These are phyloP conservation scores for Sesbania bispinosa DNA, from an alignment of 306 rosid species.

Conservation along the genomic window DNA sequence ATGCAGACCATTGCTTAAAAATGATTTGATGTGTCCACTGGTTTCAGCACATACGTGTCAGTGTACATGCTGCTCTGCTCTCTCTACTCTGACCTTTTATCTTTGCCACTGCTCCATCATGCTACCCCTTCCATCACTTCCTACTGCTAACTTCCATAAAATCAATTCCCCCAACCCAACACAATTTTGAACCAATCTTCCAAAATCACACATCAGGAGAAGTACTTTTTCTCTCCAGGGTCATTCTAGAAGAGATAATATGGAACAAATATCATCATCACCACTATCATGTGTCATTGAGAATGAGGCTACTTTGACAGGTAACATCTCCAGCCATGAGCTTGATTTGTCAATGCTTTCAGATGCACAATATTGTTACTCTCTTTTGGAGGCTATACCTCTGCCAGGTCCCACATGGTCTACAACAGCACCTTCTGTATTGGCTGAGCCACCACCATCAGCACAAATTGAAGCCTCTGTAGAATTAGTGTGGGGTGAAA, in stretches of 20 bases:
- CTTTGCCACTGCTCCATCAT: no score
- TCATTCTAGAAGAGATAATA: no score
- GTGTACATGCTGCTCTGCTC: no score
- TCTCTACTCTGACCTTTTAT: no score
- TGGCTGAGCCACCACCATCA: constrained; percentile 15
- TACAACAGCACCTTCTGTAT: constrained; percentile 44
- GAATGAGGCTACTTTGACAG: no score
- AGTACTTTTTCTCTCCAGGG: no score
- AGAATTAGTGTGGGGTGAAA: constrained; percentile 39
- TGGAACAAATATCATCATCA: no score
- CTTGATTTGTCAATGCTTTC: constrained; percentile 10
- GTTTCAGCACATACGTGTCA: no score
- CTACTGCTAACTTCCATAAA: neutral
- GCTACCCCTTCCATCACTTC: neutral
- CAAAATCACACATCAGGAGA: constrained; percentile 15
- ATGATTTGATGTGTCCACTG: constrained; percentile 32
- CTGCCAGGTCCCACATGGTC: constrained; percentile 55
- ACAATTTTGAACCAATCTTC: neutral
- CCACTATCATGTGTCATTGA: no score
- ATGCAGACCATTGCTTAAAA: neutral
- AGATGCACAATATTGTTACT: constrained; percentile 33
- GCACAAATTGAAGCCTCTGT: constrained; percentile 15
- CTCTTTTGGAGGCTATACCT: constrained; percentile 57
- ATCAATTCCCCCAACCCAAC: neutral
- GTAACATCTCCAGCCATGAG: constrained; percentile 6